Evolutionary conservation across 805 yeast species (phyloP).

Genomic region (Metschnikowia arizonensis): DNA sequence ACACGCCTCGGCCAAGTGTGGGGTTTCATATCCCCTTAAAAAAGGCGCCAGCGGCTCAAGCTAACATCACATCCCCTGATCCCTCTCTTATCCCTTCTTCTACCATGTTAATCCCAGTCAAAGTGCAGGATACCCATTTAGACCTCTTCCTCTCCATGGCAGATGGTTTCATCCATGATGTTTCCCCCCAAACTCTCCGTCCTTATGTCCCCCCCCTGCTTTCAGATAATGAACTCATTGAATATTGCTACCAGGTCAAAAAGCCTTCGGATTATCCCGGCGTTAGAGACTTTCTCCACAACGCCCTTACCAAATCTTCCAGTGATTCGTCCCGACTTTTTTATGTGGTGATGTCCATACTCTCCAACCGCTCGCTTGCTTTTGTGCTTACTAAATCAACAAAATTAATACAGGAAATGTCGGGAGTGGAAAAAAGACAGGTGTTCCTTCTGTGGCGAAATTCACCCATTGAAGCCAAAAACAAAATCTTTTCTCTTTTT

Average conservation of each 20-base stretch:
- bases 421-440: slow-evolving; percentile 26
- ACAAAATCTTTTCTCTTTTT: slow-evolving; percentile 33
- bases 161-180: slow-evolving; percentile 35
- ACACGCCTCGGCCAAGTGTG: slow-evolving; percentile 6
- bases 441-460: slow-evolving; percentile 38
- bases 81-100: not conserved
- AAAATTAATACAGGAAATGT: slow-evolving; percentile 36
- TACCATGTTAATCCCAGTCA: slow-evolving; percentile 8
- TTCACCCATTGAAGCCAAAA: slow-evolving; percentile 34
- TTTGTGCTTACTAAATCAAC: slow-evolving; percentile 34
- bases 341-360: slow-evolving; percentile 22
- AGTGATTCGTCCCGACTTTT: slow-evolving; percentile 22
- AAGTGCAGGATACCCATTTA: slow-evolving; percentile 23
- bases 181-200: slow-evolving; percentile 25
- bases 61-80: too few species aligned
- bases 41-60: not conserved
- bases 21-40: slow-evolving; percentile 4
- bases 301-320: slow-evolving; percentile 14
- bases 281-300: slow-evolving; percentile 19
- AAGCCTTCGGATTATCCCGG: slow-evolving; percentile 31
- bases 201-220: slow-evolving; percentile 25
- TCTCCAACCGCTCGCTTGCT: slow-evolving; percentile 27
- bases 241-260: slow-evolving; percentile 20
- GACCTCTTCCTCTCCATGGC: slow-evolving; percentile 27
- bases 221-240: slow-evolving; percentile 26